phyloP scores from a whole-genome alignment of 2,329 filamentous ascomycete species.

The Fonsecaea erecta region DNA sequence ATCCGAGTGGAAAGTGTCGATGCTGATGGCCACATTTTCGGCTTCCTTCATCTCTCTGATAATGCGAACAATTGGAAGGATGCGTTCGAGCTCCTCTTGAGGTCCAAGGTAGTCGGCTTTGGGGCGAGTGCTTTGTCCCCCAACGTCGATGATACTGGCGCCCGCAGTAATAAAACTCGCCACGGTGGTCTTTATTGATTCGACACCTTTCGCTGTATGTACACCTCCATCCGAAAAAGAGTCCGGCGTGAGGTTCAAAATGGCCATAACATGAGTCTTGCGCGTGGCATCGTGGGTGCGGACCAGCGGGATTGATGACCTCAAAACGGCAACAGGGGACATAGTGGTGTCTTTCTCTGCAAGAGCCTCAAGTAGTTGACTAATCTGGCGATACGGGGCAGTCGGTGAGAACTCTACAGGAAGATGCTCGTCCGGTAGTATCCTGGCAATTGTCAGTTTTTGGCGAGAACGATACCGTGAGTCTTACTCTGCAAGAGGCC shows the following conservation, averaged over 20 bases:
- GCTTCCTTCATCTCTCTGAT: slow-evolving; percentile 67
- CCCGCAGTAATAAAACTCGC: slow-evolving; percentile 67
- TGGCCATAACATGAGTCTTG: slow-evolving; percentile 84
- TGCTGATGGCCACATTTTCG: slow-evolving; percentile 71
- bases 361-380: slow-evolving; percentile 44
- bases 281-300: slow-evolving; percentile 61
- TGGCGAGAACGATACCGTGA: background rate
- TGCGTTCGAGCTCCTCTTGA: slow-evolving; percentile 75
- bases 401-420: slow-evolving; percentile 18
- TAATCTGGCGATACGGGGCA: slow-evolving; percentile 16
- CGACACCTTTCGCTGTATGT: slow-evolving; percentile 57
- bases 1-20: slow-evolving; percentile 88
- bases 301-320: slow-evolving; percentile 55
- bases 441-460: slow-evolving; percentile 22
- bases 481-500: slow-evolving; percentile 73
- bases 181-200: slow-evolving; percentile 62
- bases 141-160: slow-evolving; percentile 86
- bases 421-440: slow-evolving; percentile 29
- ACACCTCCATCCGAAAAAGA: slow-evolving; percentile 92
- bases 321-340: slow-evolving; percentile 46
- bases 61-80: slow-evolving; percentile 76
- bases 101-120: slow-evolving; percentile 69
- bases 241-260: slow-evolving; percentile 92
- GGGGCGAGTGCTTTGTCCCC: slow-evolving; percentile 90
- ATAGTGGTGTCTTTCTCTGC: slow-evolving; percentile 46